Evolutionary conservation across 352 stramenopile genomes (phyloP).

Genomic region (Pythium periplocum): DNA sequence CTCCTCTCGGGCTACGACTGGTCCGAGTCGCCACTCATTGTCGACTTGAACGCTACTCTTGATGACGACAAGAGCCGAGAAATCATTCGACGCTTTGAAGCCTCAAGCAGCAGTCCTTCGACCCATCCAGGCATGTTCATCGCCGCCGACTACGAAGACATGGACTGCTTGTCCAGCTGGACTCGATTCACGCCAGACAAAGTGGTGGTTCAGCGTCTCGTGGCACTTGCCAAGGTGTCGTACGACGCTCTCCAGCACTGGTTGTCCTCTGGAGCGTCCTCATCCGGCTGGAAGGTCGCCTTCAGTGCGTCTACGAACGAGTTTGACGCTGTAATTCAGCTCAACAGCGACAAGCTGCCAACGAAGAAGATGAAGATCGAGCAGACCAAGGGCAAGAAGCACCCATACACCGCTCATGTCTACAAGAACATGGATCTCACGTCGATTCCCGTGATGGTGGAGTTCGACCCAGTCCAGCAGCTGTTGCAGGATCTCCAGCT

Average conservation of each 20-base stretch:
- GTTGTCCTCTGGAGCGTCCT: slow-evolving; percentile 45
- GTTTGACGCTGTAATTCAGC: slow-evolving; percentile 58
- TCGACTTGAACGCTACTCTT: slow-evolving; percentile 60
- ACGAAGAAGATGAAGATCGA: slow-evolving; percentile 58
- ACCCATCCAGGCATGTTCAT: slow-evolving; percentile 78
- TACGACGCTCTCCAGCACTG: slow-evolving; percentile 53
- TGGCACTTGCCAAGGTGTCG: slow-evolving; percentile 51
- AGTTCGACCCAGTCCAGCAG: slow-evolving; percentile 71
- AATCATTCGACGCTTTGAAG: slow-evolving; percentile 72
- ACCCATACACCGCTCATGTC: slow-evolving; percentile 59
- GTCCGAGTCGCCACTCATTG: slow-evolving; percentile 61
- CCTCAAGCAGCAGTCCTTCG: slow-evolving; percentile 42
- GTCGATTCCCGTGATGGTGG: slow-evolving; percentile 53
- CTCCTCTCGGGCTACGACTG: slow-evolving; percentile 70
- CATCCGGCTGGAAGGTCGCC: slow-evolving; percentile 55
- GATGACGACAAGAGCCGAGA: slow-evolving; percentile 62
- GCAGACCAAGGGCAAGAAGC: slow-evolving; percentile 40
- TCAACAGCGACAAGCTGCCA: slow-evolving; percentile 47
- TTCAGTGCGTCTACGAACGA: slow-evolving; percentile 49
- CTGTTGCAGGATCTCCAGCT: slow-evolving; percentile 50
- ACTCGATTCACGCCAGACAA: slow-evolving; percentile 58
- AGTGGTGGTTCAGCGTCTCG: slow-evolving; percentile 59
- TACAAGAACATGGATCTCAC: slow-evolving; percentile 87
- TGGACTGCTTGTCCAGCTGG: slow-evolving; percentile 80
- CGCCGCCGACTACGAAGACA: slow-evolving; percentile 70